Percentiles rank a stretch among this genome's conserved stretches.
These are phyloP conservation scores for Noccaea bulbosa DNA, from an alignment of 345 rosid species.

Conservation along the genomic window DNA sequence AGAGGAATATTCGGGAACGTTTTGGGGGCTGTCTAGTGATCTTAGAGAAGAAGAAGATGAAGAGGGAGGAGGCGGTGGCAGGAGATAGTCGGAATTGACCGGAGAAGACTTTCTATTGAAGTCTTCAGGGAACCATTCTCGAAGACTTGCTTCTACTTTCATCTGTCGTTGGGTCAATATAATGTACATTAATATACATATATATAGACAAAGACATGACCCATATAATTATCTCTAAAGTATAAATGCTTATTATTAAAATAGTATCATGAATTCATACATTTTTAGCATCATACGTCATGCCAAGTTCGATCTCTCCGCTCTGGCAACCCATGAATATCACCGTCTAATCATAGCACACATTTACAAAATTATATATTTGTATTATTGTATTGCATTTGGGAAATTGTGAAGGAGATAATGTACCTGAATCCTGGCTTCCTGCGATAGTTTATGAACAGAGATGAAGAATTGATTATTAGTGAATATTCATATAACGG, in stretches of 20 bases:
- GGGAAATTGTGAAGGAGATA: neutral
- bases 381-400: neutral
- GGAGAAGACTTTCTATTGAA: conserved; percentile 53
- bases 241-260: neutral
- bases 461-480: conserved; percentile 4
- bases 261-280: conserved; percentile 43
- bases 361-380: neutral
- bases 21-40: conserved; percentile 63
- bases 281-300: conserved; percentile 47
- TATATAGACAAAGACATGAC: neutral
- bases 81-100: conserved; percentile 42
- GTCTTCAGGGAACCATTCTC: conserved; percentile 58
- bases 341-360: conserved; percentile 53
- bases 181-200: neutral
- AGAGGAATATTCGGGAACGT: conserved; percentile 55
- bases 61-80: conserved; percentile 50
- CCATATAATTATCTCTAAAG: neutral
- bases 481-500: neutral
- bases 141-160: conserved; percentile 60
- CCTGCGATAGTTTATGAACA: conserved; percentile 51
- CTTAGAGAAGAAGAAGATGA: conserved; percentile 72
- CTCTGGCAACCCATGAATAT: conserved; percentile 80
- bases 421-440: conserved; percentile 81
- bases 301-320: conserved; percentile 91
- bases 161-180: conserved; percentile 47